These are phyloP conservation scores for Fragilaria crotonensis DNA, from an alignment of 108 stramenopile species.

Conservation along the genomic window DNA sequence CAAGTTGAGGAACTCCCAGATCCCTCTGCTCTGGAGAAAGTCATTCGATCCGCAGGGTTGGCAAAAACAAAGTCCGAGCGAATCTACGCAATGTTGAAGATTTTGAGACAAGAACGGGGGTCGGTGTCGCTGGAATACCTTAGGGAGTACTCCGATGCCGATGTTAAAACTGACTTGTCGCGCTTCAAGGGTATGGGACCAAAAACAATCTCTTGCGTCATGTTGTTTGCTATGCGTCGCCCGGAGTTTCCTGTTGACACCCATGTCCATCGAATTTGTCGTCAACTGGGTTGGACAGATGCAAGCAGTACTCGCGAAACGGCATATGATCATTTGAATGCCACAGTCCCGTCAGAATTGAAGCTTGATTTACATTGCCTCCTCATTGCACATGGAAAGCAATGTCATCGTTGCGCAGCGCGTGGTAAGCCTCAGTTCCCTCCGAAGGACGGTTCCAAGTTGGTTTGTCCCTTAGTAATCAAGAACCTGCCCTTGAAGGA, in stretches of 20 bases:
- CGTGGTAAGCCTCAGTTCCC: conserved; percentile 69
- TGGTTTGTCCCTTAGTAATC: conserved; percentile 54
- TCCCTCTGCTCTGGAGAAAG: conserved; percentile 32
- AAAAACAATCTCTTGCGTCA: conserved; percentile 77
- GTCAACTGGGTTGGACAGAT: conserved; percentile 48
- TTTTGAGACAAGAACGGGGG: conserved; percentile 40
- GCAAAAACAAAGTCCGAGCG: conserved; percentile 55
- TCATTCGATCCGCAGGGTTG: conserved; percentile 58
- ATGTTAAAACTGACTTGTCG: conserved; percentile 46
- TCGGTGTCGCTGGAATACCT: conserved; percentile 58
- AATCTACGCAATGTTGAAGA: conserved; percentile 44
- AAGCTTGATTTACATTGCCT: conserved; percentile 73
- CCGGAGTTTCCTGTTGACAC: conserved; percentile 82
- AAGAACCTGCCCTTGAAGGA: too few relatives aligned
- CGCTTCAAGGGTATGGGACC: conserved; percentile 74
- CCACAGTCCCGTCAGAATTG: conserved; percentile 31
- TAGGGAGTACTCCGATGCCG: conserved; percentile 35
- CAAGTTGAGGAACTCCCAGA: conserved; percentile 22
- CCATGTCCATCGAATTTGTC: conserved; percentile 62
- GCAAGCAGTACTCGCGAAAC: conserved; percentile 32
- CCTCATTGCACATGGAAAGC: conserved; percentile 61
- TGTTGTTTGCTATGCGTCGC: conserved; percentile 59
- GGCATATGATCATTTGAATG: conserved; percentile 66
- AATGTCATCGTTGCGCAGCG: conserved; percentile 63
- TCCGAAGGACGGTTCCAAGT: conserved; percentile 44